These are phyloP conservation scores for Solanum hybrid DNA, from an alignment of 305 asterid genomes.

Conservation along the genomic window DNA sequence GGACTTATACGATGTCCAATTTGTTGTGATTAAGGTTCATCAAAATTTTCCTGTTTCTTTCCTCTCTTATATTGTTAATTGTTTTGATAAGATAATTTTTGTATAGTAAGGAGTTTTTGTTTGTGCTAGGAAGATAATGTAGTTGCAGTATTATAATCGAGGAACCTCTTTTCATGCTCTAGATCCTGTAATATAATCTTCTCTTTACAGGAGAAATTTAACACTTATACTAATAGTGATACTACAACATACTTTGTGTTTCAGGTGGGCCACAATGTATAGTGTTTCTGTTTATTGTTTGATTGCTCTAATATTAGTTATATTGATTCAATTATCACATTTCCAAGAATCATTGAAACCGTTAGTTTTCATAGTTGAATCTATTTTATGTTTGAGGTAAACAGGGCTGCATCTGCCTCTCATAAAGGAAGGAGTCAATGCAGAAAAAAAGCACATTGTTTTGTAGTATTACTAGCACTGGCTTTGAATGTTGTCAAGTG, in stretches of 20 bases:
- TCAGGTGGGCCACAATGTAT: not conserved
- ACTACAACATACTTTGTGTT: not conserved
- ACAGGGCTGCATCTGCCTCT: not conserved
- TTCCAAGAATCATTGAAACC: not conserved
- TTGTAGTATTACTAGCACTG: not conserved
- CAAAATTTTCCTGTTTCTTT: not conserved
- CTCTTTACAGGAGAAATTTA: too few relatives aligned
- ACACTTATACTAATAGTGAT: not conserved
- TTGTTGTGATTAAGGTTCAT: slow-evolving; percentile 42
- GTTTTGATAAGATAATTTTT: not conserved
- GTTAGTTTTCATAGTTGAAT: not conserved
- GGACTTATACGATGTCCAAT: slow-evolving; percentile 73
- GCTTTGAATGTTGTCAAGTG: not conserved
- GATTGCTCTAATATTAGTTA: not conserved
- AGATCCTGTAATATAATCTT: not conserved
- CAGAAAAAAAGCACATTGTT: not conserved
- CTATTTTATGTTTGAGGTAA: not conserved
- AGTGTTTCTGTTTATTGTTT: not conserved
- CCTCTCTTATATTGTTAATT: not conserved
- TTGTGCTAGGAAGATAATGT: not conserved
- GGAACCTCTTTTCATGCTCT: not conserved
- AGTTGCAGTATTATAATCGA: not conserved
- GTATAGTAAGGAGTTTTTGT: not conserved
- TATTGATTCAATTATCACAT: not conserved
- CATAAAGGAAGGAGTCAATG: not conserved